phyloP scores from a whole-genome alignment of 139 green algal genomes.

The Diplosphaera chodatii region DNA sequence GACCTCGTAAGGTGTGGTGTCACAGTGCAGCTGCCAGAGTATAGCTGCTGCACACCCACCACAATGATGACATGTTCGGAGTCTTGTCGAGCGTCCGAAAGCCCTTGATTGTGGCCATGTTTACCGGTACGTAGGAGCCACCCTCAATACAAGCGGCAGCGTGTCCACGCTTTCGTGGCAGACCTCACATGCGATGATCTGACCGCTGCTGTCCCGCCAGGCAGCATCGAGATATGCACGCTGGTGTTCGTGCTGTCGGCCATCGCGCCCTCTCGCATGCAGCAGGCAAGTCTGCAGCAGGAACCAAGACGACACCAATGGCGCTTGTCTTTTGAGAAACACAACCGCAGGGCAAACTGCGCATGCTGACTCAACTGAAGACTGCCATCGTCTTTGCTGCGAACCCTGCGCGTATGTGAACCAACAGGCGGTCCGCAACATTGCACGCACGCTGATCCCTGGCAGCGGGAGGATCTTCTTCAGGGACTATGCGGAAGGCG shows the following conservation, averaged over 20 bases:
- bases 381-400: neutral
- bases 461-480: conserved; percentile 64
- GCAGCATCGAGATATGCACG: conserved; percentile 42
- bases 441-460: conserved; percentile 44
- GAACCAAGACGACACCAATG: too few species aligned
- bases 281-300: conserved; percentile 24
- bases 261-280: conserved; percentile 68
- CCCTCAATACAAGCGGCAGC: conserved; percentile 12
- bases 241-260: conserved; percentile 93
- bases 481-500: conserved; percentile 64
- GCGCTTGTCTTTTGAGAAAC: too few species aligned
- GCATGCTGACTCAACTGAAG: too few species aligned
- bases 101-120: too few species aligned
- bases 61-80: too few species aligned
- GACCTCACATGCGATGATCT: conserved; percentile 67
- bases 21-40: too few species aligned
- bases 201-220: conserved; percentile 9
- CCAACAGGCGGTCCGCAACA: conserved; percentile 54
- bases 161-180: conserved; percentile 70
- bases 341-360: too few species aligned
- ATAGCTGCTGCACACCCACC: too few species aligned
- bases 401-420: too few species aligned
- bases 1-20: conserved; percentile 48
- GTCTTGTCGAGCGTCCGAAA: too few species aligned
- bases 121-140: conserved; percentile 1